Conservation (phyloP, 164 flowering plant species). For the Vitis amurensis region DNA sequence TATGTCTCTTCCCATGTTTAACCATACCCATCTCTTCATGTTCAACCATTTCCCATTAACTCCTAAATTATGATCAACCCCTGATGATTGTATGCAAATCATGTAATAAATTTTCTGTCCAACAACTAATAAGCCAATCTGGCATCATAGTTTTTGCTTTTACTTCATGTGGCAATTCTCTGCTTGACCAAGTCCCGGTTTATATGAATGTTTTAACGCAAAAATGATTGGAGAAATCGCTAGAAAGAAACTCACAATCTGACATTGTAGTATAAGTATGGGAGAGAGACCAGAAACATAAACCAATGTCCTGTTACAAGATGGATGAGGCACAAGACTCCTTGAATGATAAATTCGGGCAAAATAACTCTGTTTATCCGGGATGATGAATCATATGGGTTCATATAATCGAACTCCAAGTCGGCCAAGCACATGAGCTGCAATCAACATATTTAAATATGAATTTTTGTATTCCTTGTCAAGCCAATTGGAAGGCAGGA, state of each 20-base stretch:
- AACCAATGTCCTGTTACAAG: conserved; percentile 51
- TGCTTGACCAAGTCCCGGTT: too few relatives aligned
- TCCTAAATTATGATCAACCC: too few relatives aligned
- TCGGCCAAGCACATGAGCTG: conserved; percentile 56
- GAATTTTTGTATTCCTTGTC: neutral
- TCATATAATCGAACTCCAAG: conserved; percentile 47
- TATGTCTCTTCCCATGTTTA: too few relatives aligned
- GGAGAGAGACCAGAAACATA: conserved; percentile 38
- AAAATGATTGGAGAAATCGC: conserved; percentile 4
- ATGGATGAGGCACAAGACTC: conserved; percentile 29
- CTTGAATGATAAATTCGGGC: conserved; percentile 46
- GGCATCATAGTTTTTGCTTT: too few relatives aligned
- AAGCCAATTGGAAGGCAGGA: neutral
- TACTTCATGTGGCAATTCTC: too few relatives aligned
- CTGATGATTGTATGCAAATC: too few relatives aligned
- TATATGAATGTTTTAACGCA: too few relatives aligned
- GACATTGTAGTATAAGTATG: conserved; percentile 41
- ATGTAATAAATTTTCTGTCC: too few relatives aligned
- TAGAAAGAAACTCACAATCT: conserved; percentile 30
- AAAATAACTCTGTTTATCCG: conserved; percentile 36
- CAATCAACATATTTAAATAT: conserved; percentile 11
- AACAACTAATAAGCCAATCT: too few relatives aligned
- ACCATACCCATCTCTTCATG: too few relatives aligned
- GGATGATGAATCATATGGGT: conserved; percentile 47
- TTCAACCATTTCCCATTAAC: too few relatives aligned